Evolutionary conservation across 345 rosid species (phyloP).

Genomic region (Leavenworthia alabamica): DNA sequence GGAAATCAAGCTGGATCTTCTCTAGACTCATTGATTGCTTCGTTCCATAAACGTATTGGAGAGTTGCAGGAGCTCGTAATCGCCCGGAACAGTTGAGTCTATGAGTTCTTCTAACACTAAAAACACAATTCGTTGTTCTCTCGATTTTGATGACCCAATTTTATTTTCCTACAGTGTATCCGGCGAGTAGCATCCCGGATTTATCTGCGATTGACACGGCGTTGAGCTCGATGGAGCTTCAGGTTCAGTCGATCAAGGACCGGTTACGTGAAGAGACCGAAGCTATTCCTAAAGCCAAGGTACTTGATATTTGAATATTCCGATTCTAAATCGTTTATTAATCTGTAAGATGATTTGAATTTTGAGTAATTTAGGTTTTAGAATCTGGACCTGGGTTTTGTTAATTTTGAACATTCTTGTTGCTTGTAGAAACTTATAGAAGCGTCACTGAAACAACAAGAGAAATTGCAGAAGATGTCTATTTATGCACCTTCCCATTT

Average conservation of each 20-base stretch:
- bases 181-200: slow-evolving; percentile 61
- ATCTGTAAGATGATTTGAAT: neutral
- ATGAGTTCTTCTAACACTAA: neutral
- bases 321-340: neutral
- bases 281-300: slow-evolving; percentile 88
- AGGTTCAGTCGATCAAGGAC: slow-evolving; percentile 65
- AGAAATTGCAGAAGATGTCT: slow-evolving; percentile 56
- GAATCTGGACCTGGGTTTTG: neutral
- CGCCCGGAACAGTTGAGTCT: slow-evolving; percentile 80
- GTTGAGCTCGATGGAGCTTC: slow-evolving; percentile 77
- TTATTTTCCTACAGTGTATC: slow-evolving; percentile 48
- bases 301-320: neutral
- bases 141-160: neutral
- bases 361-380: neutral
- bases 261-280: slow-evolving; percentile 65
- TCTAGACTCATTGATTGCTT: slow-evolving; percentile 55
- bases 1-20: slow-evolving; percentile 58
- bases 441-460: slow-evolving; percentile 64
- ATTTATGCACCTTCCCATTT: slow-evolving; percentile 42
- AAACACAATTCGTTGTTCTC: neutral
- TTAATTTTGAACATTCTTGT: neutral
- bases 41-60: slow-evolving; percentile 62
- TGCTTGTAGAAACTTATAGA: slow-evolving; percentile 63
- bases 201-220: slow-evolving; percentile 61
- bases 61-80: slow-evolving; percentile 88